A percentile compares a stretch with the other conserved stretches of the same genome.
Evolutionary conservation across 1,139 yeast genomes (phyloP).

Genomic region (Blastobotrys serpentis): DNA sequence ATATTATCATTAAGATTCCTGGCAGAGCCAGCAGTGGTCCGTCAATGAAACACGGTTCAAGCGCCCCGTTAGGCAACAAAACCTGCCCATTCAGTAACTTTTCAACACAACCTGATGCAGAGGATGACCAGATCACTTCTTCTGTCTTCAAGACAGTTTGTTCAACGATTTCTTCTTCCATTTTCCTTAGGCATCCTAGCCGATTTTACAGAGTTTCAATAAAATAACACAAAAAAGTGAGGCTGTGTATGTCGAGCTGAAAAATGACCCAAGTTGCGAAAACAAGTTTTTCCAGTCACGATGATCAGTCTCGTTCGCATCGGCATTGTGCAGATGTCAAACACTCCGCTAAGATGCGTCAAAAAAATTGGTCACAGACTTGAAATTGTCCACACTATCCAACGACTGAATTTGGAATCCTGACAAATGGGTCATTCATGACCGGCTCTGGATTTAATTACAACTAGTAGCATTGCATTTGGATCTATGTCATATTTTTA

Average conservation of each 20-base stretch:
- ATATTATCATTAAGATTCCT: constrained; percentile 51
- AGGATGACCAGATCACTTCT: background rate
- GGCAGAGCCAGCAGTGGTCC: constrained; percentile 57
- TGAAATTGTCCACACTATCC: too few species aligned
- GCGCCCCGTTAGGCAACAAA: constrained; percentile 58
- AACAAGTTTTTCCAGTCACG: too few species aligned
- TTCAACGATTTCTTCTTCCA: background rate
- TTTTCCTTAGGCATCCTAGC: background rate
- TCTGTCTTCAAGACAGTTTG: constrained; percentile 5
- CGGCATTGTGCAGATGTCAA: too few species aligned
- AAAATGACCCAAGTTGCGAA: background rate
- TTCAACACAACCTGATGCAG: background rate
- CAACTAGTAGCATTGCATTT: too few species aligned
- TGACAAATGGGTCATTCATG: too few species aligned
- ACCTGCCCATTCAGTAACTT: constrained; percentile 46
- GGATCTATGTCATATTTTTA: too few species aligned
- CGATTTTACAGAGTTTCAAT: too few species aligned
- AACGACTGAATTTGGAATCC: too few species aligned
- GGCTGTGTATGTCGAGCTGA: background rate
- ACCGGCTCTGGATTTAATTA: too few species aligned
- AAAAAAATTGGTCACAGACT: too few species aligned
- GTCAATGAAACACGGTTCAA: constrained; percentile 76
- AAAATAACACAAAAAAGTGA: background rate
- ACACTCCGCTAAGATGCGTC: too few species aligned
- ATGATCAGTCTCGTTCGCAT: too few species aligned